Conservation (phyloP, 2,329 filamentous ascomycete genomes). For the Epichloe aotearoae region DNA sequence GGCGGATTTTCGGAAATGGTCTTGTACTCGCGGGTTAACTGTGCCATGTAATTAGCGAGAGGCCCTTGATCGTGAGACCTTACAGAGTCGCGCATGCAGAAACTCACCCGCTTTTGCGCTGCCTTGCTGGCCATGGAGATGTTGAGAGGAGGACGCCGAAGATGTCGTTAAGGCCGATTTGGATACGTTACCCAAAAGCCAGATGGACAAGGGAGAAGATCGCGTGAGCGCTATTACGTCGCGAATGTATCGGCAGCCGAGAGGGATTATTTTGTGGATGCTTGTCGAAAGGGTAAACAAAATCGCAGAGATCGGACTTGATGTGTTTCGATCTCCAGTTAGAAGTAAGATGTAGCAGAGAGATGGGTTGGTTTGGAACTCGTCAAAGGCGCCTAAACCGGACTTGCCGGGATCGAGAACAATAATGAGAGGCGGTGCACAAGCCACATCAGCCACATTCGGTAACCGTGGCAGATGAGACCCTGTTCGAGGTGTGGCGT, state of each 20-base stretch:
- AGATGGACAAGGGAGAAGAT: background rate
- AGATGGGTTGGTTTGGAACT: background rate
- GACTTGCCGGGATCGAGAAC: background rate
- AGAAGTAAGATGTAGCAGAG: background rate
- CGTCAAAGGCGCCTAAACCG: background rate
- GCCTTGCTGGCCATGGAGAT: conserved; percentile 55
- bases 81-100: conserved; percentile 1
- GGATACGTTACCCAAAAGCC: conserved; percentile 13
- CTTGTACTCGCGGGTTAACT: conserved; percentile 52
- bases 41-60: conserved; percentile 11
- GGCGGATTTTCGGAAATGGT: conserved; percentile 60
- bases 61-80: background rate
- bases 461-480: too few relatives aligned
- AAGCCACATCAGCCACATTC: conserved; percentile 1
- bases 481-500: background rate
- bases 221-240: background rate
- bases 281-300: background rate
- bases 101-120: conserved; percentile 55
- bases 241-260: background rate
- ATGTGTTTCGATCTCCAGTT: background rate
- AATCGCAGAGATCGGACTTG: background rate
- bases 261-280: background rate
- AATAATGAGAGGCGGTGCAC: background rate
- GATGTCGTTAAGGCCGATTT: background rate
- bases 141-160: background rate